Percentiles rank a stretch among this genome's conserved stretches.
Evolutionary conservation across 345 rosid species (phyloP).

Genomic region (Pugionium cornutum): DNA sequence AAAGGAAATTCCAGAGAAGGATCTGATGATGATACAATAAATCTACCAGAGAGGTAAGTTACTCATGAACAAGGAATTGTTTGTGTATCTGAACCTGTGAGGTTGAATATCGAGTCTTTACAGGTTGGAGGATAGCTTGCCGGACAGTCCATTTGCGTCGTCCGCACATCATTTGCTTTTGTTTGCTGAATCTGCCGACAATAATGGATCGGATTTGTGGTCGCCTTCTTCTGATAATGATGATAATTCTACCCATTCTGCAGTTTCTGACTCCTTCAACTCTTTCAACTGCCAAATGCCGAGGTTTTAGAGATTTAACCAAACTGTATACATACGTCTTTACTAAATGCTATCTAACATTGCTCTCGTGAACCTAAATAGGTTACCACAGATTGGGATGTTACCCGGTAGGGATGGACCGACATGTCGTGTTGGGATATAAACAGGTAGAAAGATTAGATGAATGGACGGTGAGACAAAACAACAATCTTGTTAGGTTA

Average conservation of each 20-base stretch:
- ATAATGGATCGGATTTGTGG: constrained; percentile 37
- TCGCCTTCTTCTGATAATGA: constrained; percentile 45
- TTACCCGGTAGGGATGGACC: constrained; percentile 74
- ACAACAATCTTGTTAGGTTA: constrained; percentile 13
- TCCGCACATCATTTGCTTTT: constrained; percentile 37
- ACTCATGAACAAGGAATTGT: neutral
- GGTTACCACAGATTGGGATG: constrained; percentile 61
- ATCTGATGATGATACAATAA: constrained; percentile 41
- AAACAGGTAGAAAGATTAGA: constrained; percentile 40
- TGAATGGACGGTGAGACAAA: neutral
- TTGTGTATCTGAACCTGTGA: neutral
- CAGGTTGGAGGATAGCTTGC: constrained; percentile 45
- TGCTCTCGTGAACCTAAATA: constrained; percentile 16
- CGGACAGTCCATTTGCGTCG: constrained; percentile 42
- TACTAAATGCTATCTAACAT: constrained; percentile 7
- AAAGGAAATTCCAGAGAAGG: constrained; percentile 42
- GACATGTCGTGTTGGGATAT: constrained; percentile 86
- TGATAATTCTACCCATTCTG: constrained; percentile 45
- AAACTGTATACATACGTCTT: neutral
- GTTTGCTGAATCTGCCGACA: constrained; percentile 40
- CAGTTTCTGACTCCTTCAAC: constrained; percentile 44
- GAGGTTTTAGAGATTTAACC: constrained; percentile 44
- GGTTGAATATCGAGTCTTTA: constrained; percentile 2
- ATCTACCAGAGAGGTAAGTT: constrained; percentile 41
- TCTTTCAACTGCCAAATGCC: constrained; percentile 79